Evolutionary conservation across 805 yeast genomes (phyloP), one percentile per base, ranked within the genome.

Genomic region (Yarrowia phangngaensis): DNA sequence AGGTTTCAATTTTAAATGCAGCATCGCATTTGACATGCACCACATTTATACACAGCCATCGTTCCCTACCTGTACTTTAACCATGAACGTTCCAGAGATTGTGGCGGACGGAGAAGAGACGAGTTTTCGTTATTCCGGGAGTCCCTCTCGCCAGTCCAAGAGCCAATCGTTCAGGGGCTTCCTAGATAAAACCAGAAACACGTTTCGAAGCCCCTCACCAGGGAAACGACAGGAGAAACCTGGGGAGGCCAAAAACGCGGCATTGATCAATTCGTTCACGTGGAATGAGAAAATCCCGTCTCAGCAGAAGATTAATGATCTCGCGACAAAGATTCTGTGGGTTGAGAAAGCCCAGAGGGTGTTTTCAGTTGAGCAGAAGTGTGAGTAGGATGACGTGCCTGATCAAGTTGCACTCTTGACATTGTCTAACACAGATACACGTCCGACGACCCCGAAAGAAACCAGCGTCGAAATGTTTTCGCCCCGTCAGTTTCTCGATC

Each of bases 81-180:
- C 43, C 8, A 35, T 35, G 43, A 24, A 35, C 30, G 30, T 35
- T 3, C 43, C 43, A 6, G 43, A 35, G 9, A 35, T 35, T 22
- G 13, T 35, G 15, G 43, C 26, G 23, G 43, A 35, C 20, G 30
- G 30, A 20, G 43, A 35, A 12, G 15, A 15, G 15, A 20, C 41
- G 20, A 1, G 11, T 3, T 3, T 15, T 17, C 6, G 3, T 7
- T 17, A 16, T 6, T 19, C 45, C n/a, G 27, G 27, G 13, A 31
- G 45, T 19, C 1, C 14, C 3, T 3, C 20, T 17, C 6, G 3
- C 12, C 23, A 16, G 6, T 19, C 45, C n/a, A 38, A 38, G 13
- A 31, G 45, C 9, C 45, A 27, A 24, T 38, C 45, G 6, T 19
- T 38, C 27, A 8, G 26, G 24, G 45, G 31, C 17, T 38, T 38